Evolutionary conservation across 202 grass and related monocot species (phyloP), one percentile per base, ranked within the genome.

Genomic region (Eragrostis tef): DNA sequence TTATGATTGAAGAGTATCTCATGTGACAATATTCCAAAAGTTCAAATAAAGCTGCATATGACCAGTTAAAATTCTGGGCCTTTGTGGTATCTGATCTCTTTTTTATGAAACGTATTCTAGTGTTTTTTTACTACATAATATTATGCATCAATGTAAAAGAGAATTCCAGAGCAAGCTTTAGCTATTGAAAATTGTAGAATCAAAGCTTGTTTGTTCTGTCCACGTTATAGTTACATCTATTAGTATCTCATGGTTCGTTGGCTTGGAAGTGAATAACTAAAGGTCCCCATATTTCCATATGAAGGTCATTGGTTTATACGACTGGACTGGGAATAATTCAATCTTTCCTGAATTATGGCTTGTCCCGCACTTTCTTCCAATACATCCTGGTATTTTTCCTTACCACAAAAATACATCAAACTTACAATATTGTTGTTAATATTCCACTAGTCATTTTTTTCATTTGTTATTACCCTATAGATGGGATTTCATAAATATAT

Each of bases 301-400:
- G 57, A 24, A 90, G 88, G 42, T 90, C 9, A 16, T 87, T 5
- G 84, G 88, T 7, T 46, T 79, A 24, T 90, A 83, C 41, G 84
- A 87, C 26, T 90, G 88, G 84, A 68, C 7, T 5, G 88, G 84
- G 36, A 90, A 83, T 25, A 83, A 83, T 67, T 15, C 79, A 0
- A 24, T 79, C 8, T 31, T 77, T 79, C 88, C 88, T 24, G 84
- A 90, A 58, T 25, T 83, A n/a, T 90, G 84, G 84, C 53, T 90
- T 42, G 73, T 87, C 11, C 86, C 88, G 25, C 42, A 75, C 43
- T 79, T 19, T 74, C 84, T 90, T 39, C 88, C 88, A 52, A 64
- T 90, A 47, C 88, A 90, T 64, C 88, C 80, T 57, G 88, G 84
- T 90, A 83, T 29, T 70, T 6, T 1, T 1, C 36, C 48, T 26